phyloP scores from a whole-genome alignment of 257 asterid genomes.

The Haberlea rhodopensis region DNA sequence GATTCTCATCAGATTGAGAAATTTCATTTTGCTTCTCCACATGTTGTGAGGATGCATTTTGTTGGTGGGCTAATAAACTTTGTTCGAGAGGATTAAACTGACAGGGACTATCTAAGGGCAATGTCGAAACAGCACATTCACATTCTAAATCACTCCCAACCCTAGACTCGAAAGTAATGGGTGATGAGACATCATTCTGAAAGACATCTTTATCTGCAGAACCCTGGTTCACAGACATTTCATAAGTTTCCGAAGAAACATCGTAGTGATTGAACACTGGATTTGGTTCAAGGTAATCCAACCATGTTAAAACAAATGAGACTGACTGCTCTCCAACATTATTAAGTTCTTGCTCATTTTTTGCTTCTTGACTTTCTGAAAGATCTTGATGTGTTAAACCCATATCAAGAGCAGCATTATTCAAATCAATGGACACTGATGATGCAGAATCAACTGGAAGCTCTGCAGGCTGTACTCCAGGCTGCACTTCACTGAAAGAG shows the following conservation, averaged over 20 bases:
- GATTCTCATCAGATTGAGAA: slow-evolving; percentile 24
- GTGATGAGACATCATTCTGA: slow-evolving; percentile 29
- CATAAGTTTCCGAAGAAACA: slow-evolving; percentile 33
- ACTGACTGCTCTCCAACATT: slow-evolving; percentile 28
- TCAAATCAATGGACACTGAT: slow-evolving; percentile 35
- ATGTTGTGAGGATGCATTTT: slow-evolving; percentile 29
- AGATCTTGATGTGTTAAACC: slow-evolving; percentile 41
- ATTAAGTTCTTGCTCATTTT: slow-evolving; percentile 30
- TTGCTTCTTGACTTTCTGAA: slow-evolving; percentile 32
- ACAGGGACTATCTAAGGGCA: slow-evolving; percentile 28
- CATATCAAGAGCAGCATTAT: slow-evolving; percentile 43
- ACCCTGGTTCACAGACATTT: slow-evolving; percentile 33
- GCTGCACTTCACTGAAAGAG: slow-evolving; percentile 35
- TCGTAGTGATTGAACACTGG: slow-evolving; percentile 29
- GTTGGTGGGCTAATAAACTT: slow-evolving; percentile 29
- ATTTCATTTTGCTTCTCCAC: slow-evolving; percentile 32
- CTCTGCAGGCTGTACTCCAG: slow-evolving; percentile 34
- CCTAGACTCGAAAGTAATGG: slow-evolving; percentile 29
- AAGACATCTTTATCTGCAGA: slow-evolving; percentile 40
- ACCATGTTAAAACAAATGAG: slow-evolving; percentile 42
- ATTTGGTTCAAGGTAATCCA: slow-evolving; percentile 50
- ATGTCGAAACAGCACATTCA: slow-evolving; percentile 21
- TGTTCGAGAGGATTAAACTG: slow-evolving; percentile 30
- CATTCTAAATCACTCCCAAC: slow-evolving; percentile 25
- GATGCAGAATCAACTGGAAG: slow-evolving; percentile 39